Base-by-base conservation (phyloP, 2,329 filamentous ascomycete genomes). In the Mycosphaerella sp. region DNA sequence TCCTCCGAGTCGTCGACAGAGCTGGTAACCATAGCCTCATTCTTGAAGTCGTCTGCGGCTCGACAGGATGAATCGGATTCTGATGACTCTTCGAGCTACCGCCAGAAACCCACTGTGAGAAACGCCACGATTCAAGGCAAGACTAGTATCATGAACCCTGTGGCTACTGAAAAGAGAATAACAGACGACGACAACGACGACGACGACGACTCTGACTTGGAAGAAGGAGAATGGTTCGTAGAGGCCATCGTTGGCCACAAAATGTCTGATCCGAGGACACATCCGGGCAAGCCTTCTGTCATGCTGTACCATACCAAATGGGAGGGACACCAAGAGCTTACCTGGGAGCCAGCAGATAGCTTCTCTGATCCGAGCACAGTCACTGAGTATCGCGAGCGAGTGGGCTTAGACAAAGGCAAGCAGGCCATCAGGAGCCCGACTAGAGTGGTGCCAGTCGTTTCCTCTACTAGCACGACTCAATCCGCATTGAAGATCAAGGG, bases 301-400 rank as follows among this genome's bases (percentile, higher is more conserved):
- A 63, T 64, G 62, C 53, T 68, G 1, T 68, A 66, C 46, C 58
- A 62, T 18, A 64, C 65, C 25, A 67, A 66, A 45, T 68, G 66
- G 66, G 61, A 61, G 46, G 64, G 65, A 3, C 64, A 49, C 28
- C 52, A 59, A 2, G 62, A 65, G 13, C 53, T 56, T 7, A 65
- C 64, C 0, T 69, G 66, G 66, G 66, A 69, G 54, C 66, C 66
- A 1, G 52, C 47, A 12, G 54, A 61, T 6, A 66, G 63, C 44
- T 68, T 69, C 48, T 53, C 52, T 4, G 65, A 65, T 45, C 48
- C 44, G 17, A 55, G 48, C 7, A 54, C 64, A 9, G 48, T 69
- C 7, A 47, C 53, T 2, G 60, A 59, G 2, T 69, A 69, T 49
- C 56, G 59, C 8, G 34, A 49, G 25, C 54, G 47, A 9, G 48